phyloP scores from a whole-genome alignment of 768 basidiomycete genomes.

The Auriscalpium microsporum region DNA sequence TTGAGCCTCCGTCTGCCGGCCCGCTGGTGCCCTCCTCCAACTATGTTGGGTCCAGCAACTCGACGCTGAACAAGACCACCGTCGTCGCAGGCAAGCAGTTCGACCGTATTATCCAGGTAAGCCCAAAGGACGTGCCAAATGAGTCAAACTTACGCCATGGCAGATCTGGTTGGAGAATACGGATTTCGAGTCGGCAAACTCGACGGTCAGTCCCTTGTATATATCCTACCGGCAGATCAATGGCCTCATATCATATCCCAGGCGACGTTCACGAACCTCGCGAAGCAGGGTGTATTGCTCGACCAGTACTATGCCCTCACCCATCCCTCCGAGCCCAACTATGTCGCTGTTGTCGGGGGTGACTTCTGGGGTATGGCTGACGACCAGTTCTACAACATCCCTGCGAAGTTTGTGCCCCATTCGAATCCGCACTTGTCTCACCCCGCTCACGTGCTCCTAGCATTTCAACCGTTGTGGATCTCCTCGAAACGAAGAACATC shows the following conservation, averaged over 20 bases:
- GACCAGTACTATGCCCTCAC: slow-evolving; percentile 40
- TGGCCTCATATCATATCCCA: slow-evolving; percentile 14
- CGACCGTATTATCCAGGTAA: slow-evolving; percentile 35
- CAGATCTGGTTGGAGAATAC: slow-evolving; percentile 61
- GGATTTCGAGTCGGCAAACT: slow-evolving; percentile 31
- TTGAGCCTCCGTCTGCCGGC: slow-evolving; percentile 21
- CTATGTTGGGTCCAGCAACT: slow-evolving; percentile 35
- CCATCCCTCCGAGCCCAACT: slow-evolving; percentile 60
- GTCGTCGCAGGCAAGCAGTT: slow-evolving; percentile 35
- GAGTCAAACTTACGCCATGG: background rate
- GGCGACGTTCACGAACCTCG: slow-evolving; percentile 28
- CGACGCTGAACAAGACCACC: slow-evolving; percentile 31
- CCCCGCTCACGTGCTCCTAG: background rate
- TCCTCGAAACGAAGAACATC: slow-evolving; percentile 47
- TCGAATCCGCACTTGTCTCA: background rate
- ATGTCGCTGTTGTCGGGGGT: slow-evolving; percentile 39
- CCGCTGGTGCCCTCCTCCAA: slow-evolving; percentile 24
- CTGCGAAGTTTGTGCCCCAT: slow-evolving; percentile 13
- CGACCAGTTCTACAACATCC: slow-evolving; percentile 29
- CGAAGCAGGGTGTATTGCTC: slow-evolving; percentile 39
- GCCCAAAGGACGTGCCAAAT: background rate
- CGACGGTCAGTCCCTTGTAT: background rate
- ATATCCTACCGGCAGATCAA: background rate
- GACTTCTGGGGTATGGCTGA: slow-evolving; percentile 43
- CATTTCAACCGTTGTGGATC: slow-evolving; percentile 48